Percentiles rank a stretch among this genome's conserved stretches.
These are phyloP conservation scores for Nematocida parisii DNA, from an alignment of 371 early-diverging fungal genomes.

Conservation along the genomic window DNA sequence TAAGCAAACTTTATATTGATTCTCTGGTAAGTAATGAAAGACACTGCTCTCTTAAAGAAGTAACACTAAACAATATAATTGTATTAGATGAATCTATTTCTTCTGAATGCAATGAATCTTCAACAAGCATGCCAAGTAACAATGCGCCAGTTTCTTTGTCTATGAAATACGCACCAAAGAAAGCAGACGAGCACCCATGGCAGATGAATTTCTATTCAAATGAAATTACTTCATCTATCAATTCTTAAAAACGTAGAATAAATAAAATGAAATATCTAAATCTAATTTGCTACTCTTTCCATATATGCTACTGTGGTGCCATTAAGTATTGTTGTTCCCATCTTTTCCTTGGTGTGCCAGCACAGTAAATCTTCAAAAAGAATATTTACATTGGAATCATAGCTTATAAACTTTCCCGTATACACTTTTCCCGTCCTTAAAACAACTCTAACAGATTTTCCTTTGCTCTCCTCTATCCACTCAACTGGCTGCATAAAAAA, in stretches of 20 bases:
- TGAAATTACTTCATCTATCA: too few species aligned
- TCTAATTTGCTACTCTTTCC: conserved; percentile 9
- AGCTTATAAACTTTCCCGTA: conserved; percentile 29
- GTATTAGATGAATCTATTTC: not conserved
- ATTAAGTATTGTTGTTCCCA: conserved; percentile 31
- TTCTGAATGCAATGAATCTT: not conserved
- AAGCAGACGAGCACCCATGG: not conserved
- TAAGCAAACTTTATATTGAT: not conserved
- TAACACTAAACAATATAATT: conserved; percentile 5
- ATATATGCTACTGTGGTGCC: conserved; percentile 55
- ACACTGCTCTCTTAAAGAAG: not conserved
- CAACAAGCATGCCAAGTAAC: not conserved
- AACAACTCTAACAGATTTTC: conserved; percentile 40
- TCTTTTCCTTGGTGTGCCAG: conserved; percentile 6
- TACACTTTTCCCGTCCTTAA: conserved; percentile 47
- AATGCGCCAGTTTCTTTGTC: not conserved
- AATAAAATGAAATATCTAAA: not conserved
- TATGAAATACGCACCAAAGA: not conserved
- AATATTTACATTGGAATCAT: conserved; percentile 50
- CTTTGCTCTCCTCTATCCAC: conserved; percentile 36
- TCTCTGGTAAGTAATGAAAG: not conserved
- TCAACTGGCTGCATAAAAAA: conserved; percentile 58
- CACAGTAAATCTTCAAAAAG: conserved; percentile 20
- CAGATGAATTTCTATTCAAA: not conserved
- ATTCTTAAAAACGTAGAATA: not conserved